Evolutionary conservation across 192 early-diverging fungal genomes (phyloP).

Genomic region (Podila epicladia): DNA sequence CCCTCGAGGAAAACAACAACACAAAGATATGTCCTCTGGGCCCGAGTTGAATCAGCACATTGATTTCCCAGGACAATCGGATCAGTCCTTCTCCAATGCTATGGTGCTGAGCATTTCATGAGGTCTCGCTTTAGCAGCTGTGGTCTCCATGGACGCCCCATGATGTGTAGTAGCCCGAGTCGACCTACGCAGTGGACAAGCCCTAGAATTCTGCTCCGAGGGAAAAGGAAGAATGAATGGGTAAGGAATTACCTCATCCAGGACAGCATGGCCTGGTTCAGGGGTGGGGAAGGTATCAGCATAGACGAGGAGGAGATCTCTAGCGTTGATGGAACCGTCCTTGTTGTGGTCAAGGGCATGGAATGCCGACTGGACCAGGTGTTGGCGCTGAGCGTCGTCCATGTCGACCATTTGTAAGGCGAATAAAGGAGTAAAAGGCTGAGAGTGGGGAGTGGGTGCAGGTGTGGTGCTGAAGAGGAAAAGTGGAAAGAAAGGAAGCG

Average conservation of each 20-base stretch:
- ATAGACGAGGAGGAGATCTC: slow-evolving; percentile 53
- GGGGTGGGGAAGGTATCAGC: slow-evolving; percentile 46
- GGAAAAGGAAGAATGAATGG: not conserved
- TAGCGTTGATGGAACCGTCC: slow-evolving; percentile 58
- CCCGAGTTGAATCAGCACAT: too few species aligned
- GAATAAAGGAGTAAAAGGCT: not conserved
- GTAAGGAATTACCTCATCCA: slow-evolving; percentile 43
- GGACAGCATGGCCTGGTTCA: slow-evolving; percentile 35
- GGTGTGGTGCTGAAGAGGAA: slow-evolving; percentile 1
- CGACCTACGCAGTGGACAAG: too few species aligned
- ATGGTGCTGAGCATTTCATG: too few species aligned
- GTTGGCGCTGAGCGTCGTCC: slow-evolving; percentile 46
- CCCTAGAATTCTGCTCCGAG: not conserved
- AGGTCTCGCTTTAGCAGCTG: too few species aligned
- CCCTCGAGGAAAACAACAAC: too few species aligned
- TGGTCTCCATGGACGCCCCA: too few species aligned
- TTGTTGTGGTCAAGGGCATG: slow-evolving; percentile 59
- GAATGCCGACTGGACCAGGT: slow-evolving; percentile 55
- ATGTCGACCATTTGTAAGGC: slow-evolving; percentile 8
- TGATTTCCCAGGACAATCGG: too few species aligned
- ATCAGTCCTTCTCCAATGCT: too few species aligned
- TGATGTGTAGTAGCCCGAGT: too few species aligned
- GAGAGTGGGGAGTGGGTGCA: not conserved
- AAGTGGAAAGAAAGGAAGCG: not conserved
- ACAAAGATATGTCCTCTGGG: too few species aligned